Evolutionary conservation across 192 early-diverging fungal species (phyloP), one percentile per base, ranked within the genome.

Genomic region (Jimgerdemannia flammicorona): DNA sequence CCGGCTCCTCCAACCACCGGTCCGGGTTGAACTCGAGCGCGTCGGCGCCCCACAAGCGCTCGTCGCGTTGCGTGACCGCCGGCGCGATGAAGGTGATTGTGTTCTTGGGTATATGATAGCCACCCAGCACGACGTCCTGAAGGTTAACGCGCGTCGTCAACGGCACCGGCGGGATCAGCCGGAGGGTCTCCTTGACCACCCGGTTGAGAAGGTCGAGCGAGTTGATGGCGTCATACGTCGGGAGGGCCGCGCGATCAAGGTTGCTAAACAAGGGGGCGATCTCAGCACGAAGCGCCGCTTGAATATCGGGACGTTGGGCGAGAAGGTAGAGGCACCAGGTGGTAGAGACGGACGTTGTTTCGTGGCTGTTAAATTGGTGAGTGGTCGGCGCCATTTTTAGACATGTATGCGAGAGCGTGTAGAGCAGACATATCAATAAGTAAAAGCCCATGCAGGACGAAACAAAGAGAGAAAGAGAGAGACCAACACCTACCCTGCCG

Each of bases 91-190:
- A 82, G 19, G 89, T 65, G 66, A 42, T 18, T 4, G 77, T 78
- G 40, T 74, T 84, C 73, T 87, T 89, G 17, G 87, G 89, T 19
- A 90, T 70, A 8, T 80, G 59, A 43, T 87, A 84, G 4, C 78
- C 78, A 9, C 81, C 76, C 41, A 88, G 70, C 6, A 69, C 69
- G n/a, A 75, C 76, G 54, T 87, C 84, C 40, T 80, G 76, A 2
- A 17, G 8, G 0, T 84, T 68, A 3, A 86, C 75, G 11, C 89
- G 84, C 4, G 71, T 80, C 1, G 83, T 86, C 6, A 80, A 72
- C 8, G 89, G 87, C 9, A 87, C 89, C 1, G 87, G 83, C 10
- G 87, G 87, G 77, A 85, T 81, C 4, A 85, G 65, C 14, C 86
- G 80, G 39, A 90, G 71, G 6, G 78, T 73, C 71, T 89, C 89